Percentiles rank a stretch among this genome's conserved stretches.
phyloP scores from a whole-genome alignment of 257 asterid genomes.

The Mentha longifolia region DNA sequence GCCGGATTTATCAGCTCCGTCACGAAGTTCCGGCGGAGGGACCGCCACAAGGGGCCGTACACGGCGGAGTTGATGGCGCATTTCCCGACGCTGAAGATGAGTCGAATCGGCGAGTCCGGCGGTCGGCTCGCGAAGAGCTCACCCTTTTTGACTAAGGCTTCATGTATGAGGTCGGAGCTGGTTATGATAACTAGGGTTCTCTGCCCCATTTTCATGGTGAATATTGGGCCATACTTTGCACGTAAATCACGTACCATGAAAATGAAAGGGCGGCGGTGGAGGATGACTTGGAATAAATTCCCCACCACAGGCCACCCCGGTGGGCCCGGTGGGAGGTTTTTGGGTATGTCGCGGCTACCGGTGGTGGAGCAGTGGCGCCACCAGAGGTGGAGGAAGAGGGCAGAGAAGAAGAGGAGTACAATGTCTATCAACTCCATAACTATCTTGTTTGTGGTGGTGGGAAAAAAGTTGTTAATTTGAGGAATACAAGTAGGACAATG shows the following conservation, averaged over 20 bases:
- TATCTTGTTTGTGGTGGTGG: neutral
- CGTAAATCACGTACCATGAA: constrained; percentile 77
- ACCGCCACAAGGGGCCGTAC: constrained; percentile 94
- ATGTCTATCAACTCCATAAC: constrained; percentile 61
- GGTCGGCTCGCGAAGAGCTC: constrained; percentile 89
- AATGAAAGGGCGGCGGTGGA: constrained; percentile 80
- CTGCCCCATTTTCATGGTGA: constrained; percentile 98
- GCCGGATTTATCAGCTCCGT: constrained; percentile 87
- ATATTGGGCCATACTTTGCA: constrained; percentile 79
- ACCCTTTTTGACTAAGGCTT: constrained; percentile 80
- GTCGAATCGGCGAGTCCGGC: constrained; percentile 86
- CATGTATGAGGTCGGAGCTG: constrained; percentile 83
- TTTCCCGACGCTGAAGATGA: constrained; percentile 83
- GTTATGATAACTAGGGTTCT: constrained; percentile 74
- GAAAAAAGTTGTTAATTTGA: too few species aligned
- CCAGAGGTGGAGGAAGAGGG: constrained; percentile 57
- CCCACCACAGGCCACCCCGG: constrained; percentile 98
- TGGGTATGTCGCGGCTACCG: constrained; percentile 40
- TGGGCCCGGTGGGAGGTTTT: constrained; percentile 92
- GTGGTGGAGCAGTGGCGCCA: constrained; percentile 67
- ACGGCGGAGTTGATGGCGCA: constrained; percentile 97
- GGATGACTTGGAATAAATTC: constrained; percentile 77
- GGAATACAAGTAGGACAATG: too few species aligned
- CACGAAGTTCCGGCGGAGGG: constrained; percentile 87
- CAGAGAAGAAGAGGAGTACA: constrained; percentile 39